Base-by-base conservation (phyloP, 441 rosid genomes). In the Gossypium gossypioides region DNA sequence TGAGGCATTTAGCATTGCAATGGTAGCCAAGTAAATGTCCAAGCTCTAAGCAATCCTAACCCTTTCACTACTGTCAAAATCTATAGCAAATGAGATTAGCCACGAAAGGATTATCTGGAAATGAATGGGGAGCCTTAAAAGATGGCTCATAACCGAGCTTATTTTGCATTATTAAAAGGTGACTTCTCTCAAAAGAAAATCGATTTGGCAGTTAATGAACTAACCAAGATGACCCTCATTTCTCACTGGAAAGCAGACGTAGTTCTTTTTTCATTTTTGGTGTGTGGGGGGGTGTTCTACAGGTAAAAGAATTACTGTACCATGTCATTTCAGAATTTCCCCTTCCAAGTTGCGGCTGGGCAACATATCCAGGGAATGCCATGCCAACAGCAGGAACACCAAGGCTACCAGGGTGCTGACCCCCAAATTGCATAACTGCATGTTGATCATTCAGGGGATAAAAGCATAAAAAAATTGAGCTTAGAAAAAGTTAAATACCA, bases 361-460 rank as follows among this genome's bases (percentile, higher is more conserved):
- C 84, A 80, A 91, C 97, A 80, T 95, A 95, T 84, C 99, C 99
- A 60, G 99, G 99, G 80, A 87, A 89, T 55, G 99, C 99, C 97
- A 95, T 89, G 84, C 99, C 99, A 63, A 89, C 89, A 22, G 97
- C 82, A 7, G 99, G 97, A 77, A 94, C 96, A 57, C 96, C 90
- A 15, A 89, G 72, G 44, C 95, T 87, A 75, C 95, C 84, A 76
- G 96, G 92, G 70, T 91, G 99, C 93, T 95, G 99, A 37, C 89
- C 90, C 48, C 93, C 87, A 74, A 95, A 89, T 81, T 91, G 96
- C 94, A 91, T 86, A 74, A 91, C 96, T 89, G 83, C 78, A 78
- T n/a, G 44, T 15, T 66, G 82, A 66, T 25, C 44, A 75, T 76
- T 18, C 73, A 67, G 27, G 56, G 22, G 60, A 32, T 2, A 67